These are phyloP conservation scores for Neopestalotiopsis rosae DNA, from an alignment of 2,329 filamentous ascomycete genomes.

Conservation along the genomic window DNA sequence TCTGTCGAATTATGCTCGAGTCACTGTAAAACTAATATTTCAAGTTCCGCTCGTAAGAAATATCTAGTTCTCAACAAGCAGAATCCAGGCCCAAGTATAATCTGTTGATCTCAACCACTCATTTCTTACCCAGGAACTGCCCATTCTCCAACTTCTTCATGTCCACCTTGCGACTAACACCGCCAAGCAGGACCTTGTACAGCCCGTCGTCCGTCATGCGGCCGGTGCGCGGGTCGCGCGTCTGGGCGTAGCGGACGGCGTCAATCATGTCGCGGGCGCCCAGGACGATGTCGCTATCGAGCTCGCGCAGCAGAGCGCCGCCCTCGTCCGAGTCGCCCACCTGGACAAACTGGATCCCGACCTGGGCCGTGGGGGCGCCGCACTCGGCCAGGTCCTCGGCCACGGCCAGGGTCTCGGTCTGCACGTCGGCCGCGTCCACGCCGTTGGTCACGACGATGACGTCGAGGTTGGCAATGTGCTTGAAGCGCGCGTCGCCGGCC, in stretches of 20 bases:
- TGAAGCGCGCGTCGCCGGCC: constrained; percentile 47
- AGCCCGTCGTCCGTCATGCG: constrained; percentile 5
- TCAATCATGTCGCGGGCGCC: constrained; percentile 85
- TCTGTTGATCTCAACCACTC: background rate
- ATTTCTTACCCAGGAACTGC: background rate
- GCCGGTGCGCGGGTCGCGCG: background rate
- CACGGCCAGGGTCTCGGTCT: constrained; percentile 68
- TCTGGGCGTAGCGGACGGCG: constrained; percentile 57
- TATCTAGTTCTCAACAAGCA: too few relatives aligned
- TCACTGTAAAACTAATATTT: background rate
- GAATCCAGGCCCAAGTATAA: background rate
- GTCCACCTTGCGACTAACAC: constrained; percentile 5
- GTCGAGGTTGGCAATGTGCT: constrained; percentile 75
- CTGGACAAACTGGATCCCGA: constrained; percentile 96
- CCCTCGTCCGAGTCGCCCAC: constrained; percentile 77
- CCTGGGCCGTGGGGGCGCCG: constrained; percentile 77
- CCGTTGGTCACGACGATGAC: constrained; percentile 95
- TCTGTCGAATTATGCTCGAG: background rate
- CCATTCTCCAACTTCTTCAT: constrained; percentile 1
- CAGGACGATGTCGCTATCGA: constrained; percentile 75
- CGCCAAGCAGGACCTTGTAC: constrained; percentile 4
- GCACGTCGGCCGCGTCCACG: constrained; percentile 77
- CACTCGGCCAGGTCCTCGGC: constrained; percentile 74
- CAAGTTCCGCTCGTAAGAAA: too few relatives aligned
- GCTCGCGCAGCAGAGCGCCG: constrained; percentile 65